These are phyloP conservation scores for Candida xyloterini DNA, from an alignment of 805 yeast genomes.

Conservation along the genomic window DNA sequence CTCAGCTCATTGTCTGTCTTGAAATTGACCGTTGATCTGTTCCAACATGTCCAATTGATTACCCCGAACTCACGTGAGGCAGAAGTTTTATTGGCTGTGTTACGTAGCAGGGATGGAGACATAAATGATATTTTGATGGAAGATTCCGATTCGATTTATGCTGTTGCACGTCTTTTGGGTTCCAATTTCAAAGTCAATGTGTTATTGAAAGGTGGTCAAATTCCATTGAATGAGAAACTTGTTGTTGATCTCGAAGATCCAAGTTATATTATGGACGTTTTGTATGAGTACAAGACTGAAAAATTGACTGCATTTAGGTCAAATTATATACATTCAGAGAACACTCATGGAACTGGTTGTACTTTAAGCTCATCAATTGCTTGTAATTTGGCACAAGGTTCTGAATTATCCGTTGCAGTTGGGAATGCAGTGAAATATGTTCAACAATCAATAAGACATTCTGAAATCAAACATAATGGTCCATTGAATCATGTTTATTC, in stretches of 20 bases:
- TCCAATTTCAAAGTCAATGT: constrained; percentile 43
- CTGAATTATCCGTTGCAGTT: constrained; percentile 46
- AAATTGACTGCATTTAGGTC: constrained; percentile 45
- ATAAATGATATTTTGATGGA: constrained; percentile 2
- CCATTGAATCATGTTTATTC: constrained; percentile 68
- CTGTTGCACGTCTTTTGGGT: constrained; percentile 41
- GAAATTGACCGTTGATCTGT: constrained; percentile 14
- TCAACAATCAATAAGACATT: constrained; percentile 56
- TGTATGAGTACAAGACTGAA: constrained; percentile 32
- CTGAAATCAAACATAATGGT: constrained; percentile 47
- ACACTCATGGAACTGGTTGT: constrained; percentile 91
- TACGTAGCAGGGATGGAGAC: constrained; percentile 25
- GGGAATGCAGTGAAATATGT: constrained; percentile 60
- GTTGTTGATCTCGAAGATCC: constrained; percentile 19
- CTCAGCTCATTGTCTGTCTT: constrained; percentile 43
- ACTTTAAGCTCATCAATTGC: constrained; percentile 80
- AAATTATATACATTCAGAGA: constrained; percentile 42
- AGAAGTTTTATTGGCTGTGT: constrained; percentile 20
- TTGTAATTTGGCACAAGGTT: constrained; percentile 63
- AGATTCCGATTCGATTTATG: constrained; percentile 28
- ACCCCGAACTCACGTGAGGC: constrained; percentile 77
- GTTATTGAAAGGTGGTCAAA: constrained; percentile 85
- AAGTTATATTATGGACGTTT: constrained; percentile 23
- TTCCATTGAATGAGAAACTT: constrained; percentile 41
- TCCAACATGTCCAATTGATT: constrained; percentile 36